Evolutionary conservation across 805 yeast species (phyloP), one percentile per base, ranked within the genome.

Genomic region (Wickerhamomyces bisporus): DNA sequence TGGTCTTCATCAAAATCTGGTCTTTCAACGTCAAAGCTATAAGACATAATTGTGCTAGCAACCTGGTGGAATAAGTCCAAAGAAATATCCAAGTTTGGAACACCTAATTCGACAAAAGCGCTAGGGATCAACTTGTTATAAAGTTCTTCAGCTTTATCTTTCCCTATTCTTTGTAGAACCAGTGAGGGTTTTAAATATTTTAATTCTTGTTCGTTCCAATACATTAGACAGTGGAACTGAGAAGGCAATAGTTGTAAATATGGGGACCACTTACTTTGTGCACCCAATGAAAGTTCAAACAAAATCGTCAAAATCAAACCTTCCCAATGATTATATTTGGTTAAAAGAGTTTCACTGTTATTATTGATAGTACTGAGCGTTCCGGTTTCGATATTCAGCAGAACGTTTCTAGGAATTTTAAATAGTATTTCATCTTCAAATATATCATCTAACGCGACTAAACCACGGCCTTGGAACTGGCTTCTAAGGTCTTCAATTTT

Each of bases 1-100:
- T 60, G 58, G 3, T 58, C 61, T 12, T 59, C 64, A 12, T 58
- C 55, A 15, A 52, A 45, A 26, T 55, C 58, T 15, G 60, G 51
- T 39, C 58, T 51, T 44, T 75, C 83, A 12, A 86, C 84, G 57
- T 93, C 98, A 61, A 93, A 91, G 0, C 95, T 85, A 52, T 91
- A 91, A 1, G 96, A 75, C 86, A 88, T 77, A 33, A 93, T 85
- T 13, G 85, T 62, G 29, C 87, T 78, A 0, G 95, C 97, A 42
- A 84, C 76, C 26, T 71, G 64, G 47, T 80, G 81, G 57, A 84
- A 93, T 10, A 73, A 75, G 2, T 74, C 79, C 31, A 76, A 54
- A 1, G 81, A 60, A 2, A 72, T 57, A 9, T 57, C 55, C 12
- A 63, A 43, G 45, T 68, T 39, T 44, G 62, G 59, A 13, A 68